Evolutionary conservation across 805 yeast species (phyloP).

Genomic region (Saccharomycopsis oosterbeekiorum): DNA sequence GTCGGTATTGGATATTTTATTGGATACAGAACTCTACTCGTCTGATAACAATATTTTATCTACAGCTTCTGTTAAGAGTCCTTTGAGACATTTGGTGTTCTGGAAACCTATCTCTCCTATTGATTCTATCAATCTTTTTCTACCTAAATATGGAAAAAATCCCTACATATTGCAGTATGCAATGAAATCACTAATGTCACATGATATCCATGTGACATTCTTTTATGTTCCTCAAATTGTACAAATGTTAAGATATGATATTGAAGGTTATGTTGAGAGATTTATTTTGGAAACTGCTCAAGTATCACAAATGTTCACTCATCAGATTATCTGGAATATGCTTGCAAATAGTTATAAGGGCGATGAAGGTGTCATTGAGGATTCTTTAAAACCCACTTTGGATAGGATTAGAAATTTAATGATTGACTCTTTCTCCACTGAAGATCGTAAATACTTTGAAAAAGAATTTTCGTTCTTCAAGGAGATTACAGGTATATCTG

Average conservation of each 20-base stretch:
- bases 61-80: slow-evolving; percentile 25
- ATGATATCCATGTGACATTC: slow-evolving; percentile 80
- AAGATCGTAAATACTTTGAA: slow-evolving; percentile 60
- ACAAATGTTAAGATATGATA: slow-evolving; percentile 78
- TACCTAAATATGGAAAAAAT: slow-evolving; percentile 60
- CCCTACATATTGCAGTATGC: slow-evolving; percentile 74
- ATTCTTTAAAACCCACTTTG: slow-evolving; percentile 69
- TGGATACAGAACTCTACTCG: slow-evolving; percentile 23
- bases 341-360: slow-evolving; percentile 85
- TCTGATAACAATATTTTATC: slow-evolving; percentile 24
- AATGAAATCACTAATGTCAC: slow-evolving; percentile 79
- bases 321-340: slow-evolving; percentile 98
- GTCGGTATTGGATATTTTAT: slow-evolving; percentile 47
- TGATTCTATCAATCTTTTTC: slow-evolving; percentile 72
- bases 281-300: slow-evolving; percentile 88
- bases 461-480: slow-evolving; percentile 82
- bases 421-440: slow-evolving; percentile 47
- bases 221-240: slow-evolving; percentile 98
- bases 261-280: slow-evolving; percentile 74
- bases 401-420: slow-evolving; percentile 63
- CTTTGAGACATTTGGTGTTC: slow-evolving; percentile 31
- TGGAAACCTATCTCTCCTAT: slow-evolving; percentile 78
- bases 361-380: slow-evolving; percentile 76
- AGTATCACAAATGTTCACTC: slow-evolving; percentile 86
- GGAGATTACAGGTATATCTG: slow-evolving; percentile 88